Evolutionary conservation across 441 rosid species (phyloP).

Genomic region (Flueggea neowawraea): DNA sequence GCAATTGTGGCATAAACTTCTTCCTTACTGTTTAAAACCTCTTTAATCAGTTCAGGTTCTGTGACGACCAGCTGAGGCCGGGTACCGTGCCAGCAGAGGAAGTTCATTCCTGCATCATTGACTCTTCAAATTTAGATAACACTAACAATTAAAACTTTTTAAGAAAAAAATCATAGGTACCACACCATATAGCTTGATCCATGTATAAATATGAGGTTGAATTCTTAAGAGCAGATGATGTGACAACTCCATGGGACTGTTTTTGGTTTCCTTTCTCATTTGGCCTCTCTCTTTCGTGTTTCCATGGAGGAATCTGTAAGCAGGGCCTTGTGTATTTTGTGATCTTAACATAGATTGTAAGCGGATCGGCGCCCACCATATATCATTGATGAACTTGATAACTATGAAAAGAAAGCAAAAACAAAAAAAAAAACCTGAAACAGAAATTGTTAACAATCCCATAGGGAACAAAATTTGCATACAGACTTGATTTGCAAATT

Average conservation of each 20-base stretch:
- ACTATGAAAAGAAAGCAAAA: slow-evolving; percentile 8
- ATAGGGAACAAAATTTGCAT: no score
- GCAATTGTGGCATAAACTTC: slow-evolving; percentile 15
- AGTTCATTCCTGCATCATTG: slow-evolving; percentile 24
- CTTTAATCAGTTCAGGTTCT: slow-evolving; percentile 26
- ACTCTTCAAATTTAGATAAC: background rate
- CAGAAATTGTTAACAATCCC: no score
- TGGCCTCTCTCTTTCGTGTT: slow-evolving; percentile 26
- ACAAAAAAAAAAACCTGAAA: no score
- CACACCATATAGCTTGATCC: slow-evolving; percentile 30
- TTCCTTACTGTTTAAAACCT: slow-evolving; percentile 23
- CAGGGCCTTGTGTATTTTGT: slow-evolving; percentile 39
- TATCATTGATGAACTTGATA: slow-evolving; percentile 10
- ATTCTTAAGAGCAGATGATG: slow-evolving; percentile 19
- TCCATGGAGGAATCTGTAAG: slow-evolving; percentile 33
- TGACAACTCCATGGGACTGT: slow-evolving; percentile 19
- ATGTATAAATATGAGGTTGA: slow-evolving; percentile 28
- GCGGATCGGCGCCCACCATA: slow-evolving; percentile 29
- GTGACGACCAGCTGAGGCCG: slow-evolving; percentile 23
- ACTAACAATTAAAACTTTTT: background rate
- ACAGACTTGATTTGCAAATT: no score
- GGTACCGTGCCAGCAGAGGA: slow-evolving; percentile 28
- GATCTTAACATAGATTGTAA: slow-evolving; percentile 24
- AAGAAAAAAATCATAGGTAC: background rate
- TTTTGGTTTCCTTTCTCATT: slow-evolving; percentile 8